Evolutionary conservation across 2,329 filamentous ascomycete genomes (phyloP).

Genomic region (Scedosporium minutisporum): DNA sequence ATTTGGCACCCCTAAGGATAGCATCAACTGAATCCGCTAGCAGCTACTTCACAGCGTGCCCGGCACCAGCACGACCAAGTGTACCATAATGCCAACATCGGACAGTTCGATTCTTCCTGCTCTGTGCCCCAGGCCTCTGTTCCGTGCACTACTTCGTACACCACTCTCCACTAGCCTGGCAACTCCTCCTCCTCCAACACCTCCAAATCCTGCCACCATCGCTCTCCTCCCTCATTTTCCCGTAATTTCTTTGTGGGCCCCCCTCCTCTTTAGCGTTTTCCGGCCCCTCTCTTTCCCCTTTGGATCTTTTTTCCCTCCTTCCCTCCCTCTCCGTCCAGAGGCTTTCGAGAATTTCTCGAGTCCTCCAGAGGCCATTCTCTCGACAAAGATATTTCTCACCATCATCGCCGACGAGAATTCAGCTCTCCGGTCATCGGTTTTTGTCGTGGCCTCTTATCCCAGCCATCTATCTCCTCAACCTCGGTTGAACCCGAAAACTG

Average conservation of each 20-base stretch:
- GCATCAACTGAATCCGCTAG: too few species aligned
- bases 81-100: too few species aligned
- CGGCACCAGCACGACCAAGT: too few species aligned
- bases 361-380: background rate
- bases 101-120: too few species aligned
- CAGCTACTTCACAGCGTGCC: too few species aligned
- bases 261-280: background rate
- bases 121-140: too few species aligned
- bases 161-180: too few species aligned
- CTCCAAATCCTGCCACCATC: background rate
- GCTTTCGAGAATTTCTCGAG: background rate
- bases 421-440: background rate
- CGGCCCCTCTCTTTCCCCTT: background rate
- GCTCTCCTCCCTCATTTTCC: background rate
- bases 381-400: background rate
- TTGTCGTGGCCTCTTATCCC: background rate
- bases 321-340: background rate
- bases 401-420: too few species aligned
- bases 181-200: background rate
- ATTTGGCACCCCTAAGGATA: too few species aligned
- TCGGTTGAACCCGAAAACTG: too few species aligned
- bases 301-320: background rate
- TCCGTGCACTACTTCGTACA: too few species aligned
- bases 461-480: too few species aligned
- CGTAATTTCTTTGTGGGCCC: background rate